phyloP scores from a whole-genome alignment of 1,139 yeast species.

The Ogataea hybrid region DNA sequence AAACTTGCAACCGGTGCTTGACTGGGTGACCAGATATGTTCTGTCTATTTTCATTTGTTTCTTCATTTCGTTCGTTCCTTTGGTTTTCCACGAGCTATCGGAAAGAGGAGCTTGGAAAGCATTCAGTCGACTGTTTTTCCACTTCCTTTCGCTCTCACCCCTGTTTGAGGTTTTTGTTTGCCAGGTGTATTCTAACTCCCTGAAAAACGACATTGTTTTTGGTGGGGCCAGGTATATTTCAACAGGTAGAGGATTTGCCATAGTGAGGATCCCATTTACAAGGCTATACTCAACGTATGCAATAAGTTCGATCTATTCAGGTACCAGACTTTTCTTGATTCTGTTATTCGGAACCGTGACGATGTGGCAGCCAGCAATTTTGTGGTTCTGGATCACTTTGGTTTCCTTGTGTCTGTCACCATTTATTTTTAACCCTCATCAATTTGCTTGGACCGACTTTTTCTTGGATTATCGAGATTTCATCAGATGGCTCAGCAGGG shows the following conservation, averaged over 20 bases:
- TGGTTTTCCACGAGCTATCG: conserved; percentile 72
- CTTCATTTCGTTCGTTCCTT: conserved; percentile 78
- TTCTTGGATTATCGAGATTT: conserved; percentile 69
- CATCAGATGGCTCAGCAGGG: conserved; percentile 67
- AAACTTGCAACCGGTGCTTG: conserved; percentile 67
- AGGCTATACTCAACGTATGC: conserved; percentile 65
- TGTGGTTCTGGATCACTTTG: conserved; percentile 85
- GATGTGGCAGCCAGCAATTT: conserved; percentile 72
- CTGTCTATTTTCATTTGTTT: conserved; percentile 81
- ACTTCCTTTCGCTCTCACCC: conserved; percentile 73
- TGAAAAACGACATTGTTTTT: conserved; percentile 63
- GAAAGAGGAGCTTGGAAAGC: conserved; percentile 76
- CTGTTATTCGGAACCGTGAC: conserved; percentile 63
- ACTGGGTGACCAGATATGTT: conserved; percentile 81
- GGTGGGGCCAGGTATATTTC: conserved; percentile 86
- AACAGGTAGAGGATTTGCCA: conserved; percentile 86
- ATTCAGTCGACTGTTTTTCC: conserved; percentile 54
- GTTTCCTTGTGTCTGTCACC: conserved; percentile 76
- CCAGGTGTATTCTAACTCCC: conserved; percentile 73
- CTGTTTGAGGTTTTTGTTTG: conserved; percentile 86
- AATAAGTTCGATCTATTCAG: conserved; percentile 62
- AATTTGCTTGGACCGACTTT: conserved; percentile 66
- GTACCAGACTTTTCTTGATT: conserved; percentile 54
- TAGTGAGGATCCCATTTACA: conserved; percentile 59
- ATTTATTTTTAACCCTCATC: conserved; percentile 82